Base-by-base conservation (phyloP, 2,329 filamentous ascomycete species). In the Gaeumannomyces tritici region DNA sequence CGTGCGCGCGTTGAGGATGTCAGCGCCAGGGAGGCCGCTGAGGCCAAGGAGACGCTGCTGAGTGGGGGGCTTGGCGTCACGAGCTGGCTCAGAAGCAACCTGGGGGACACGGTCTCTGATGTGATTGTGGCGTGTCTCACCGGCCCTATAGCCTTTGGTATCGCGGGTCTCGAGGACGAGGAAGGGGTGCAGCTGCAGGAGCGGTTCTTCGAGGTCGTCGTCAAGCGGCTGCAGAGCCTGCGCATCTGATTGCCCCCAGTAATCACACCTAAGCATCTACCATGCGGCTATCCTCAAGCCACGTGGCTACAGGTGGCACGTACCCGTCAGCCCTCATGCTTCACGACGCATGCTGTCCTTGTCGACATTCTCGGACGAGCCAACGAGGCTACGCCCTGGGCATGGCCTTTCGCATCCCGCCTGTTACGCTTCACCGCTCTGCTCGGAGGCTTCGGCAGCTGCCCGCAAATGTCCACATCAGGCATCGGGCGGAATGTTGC, bases 1-100 rank as follows among this genome's bases (percentile, higher is more conserved):
- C 66, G 70, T 31, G 64, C 65, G 31, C 65, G 61, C 12, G 67
- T 64, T 3, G 57, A 65, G 15, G 64, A 62, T 1, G 55, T 28
- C n/a, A 18, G 15, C 7, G 6, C 55, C n/a, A 21, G n/a, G n/a
- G 54, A 24, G 18, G 54, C 54, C 5, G 11, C 26, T 1, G 12
- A 27, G 54, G 54, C 26, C 1, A 55, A 27, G 9, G n/a, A 27
- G 8, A 24, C 11, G 11, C 54, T 55, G 11, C 54, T 55, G 3
- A 21, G 18, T 12, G 26, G 54, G 4, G 54, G 27, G 18, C 12
- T 24, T 24, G 54, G 12, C n/a, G 54, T 27, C 8, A 24, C 54
- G n/a, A 24, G n/a, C 54, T 24, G 54, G 54, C n/a, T 27, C n/a
- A 27, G n/a, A 11, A 55, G 35, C 12, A 12, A 42, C 8, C 35